Percentiles rank a stretch among this genome's conserved stretches.
phyloP scores from a whole-genome alignment of 2,329 filamentous ascomycete species.

The Monosporascus sp. region DNA sequence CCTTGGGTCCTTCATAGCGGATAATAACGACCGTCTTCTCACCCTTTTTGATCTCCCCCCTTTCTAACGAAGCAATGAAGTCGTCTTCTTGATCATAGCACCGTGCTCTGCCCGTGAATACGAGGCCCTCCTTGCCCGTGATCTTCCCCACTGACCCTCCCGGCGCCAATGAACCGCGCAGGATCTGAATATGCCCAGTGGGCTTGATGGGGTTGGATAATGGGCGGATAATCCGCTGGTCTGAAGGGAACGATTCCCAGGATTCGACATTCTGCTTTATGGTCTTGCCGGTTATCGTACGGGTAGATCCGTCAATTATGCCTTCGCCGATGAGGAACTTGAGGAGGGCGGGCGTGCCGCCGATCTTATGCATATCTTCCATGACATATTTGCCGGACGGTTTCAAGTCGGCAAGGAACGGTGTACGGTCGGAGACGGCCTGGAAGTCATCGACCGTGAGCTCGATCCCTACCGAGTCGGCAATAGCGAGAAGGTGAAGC shows the following conservation, averaged over 20 bases:
- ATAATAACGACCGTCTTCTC: conserved; percentile 90
- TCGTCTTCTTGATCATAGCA: conserved; percentile 81
- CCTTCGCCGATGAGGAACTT: conserved; percentile 83
- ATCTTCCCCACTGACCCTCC: conserved; percentile 89
- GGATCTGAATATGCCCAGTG: conserved; percentile 84
- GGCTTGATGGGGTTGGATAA: conserved; percentile 80
- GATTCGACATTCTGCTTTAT: conserved; percentile 77
- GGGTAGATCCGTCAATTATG: conserved; percentile 72
- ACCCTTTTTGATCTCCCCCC: conserved; percentile 72
- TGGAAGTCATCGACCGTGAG: conserved; percentile 86
- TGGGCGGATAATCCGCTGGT: conserved; percentile 78
- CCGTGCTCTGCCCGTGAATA: conserved; percentile 73
- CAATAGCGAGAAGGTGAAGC: conserved; percentile 78
- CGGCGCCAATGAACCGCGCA: conserved; percentile 79
- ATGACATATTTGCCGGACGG: conserved; percentile 86
- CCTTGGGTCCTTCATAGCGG: conserved; percentile 89
- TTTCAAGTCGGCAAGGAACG: conserved; percentile 78
- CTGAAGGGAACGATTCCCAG: conserved; percentile 68
- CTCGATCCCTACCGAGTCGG: conserved; percentile 74
- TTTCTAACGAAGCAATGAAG: conserved; percentile 72
- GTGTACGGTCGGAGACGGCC: conserved; percentile 70
- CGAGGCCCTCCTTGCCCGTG: conserved; percentile 86
- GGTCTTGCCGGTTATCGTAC: conserved; percentile 86
- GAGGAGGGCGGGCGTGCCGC: conserved; percentile 80
- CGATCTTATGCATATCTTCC: conserved; percentile 78